phyloP scores from a whole-genome alignment of 2,329 filamentous ascomycete genomes.

The Colletotrichum horii region DNA sequence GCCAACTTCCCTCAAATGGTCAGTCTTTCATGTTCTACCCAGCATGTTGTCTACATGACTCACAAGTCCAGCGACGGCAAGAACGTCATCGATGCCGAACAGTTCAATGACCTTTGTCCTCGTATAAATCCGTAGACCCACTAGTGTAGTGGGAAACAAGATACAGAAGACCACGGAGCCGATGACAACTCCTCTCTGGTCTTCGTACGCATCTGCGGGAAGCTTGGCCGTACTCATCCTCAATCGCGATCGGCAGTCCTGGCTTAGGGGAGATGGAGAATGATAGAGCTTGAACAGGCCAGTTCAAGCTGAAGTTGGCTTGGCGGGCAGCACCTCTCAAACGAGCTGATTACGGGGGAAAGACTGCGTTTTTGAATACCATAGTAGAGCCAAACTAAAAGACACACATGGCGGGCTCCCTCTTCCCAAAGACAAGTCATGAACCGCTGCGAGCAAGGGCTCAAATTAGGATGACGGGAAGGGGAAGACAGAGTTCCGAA shows the following conservation, averaged over 20 bases:
- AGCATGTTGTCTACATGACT: neutral
- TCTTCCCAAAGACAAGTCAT: neutral
- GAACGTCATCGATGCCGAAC: slow-evolving; percentile 30
- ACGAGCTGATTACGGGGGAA: neutral
- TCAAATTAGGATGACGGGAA: neutral
- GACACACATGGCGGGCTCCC: neutral
- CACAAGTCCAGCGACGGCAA: slow-evolving; percentile 29
- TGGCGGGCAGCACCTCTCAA: neutral
- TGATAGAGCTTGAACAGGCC: neutral
- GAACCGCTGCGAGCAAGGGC: neutral
- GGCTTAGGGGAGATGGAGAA: neutral
- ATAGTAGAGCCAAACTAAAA: neutral
- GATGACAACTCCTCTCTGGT: slow-evolving; percentile 18
- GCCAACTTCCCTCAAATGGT: neutral
- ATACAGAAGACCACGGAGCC: slow-evolving; percentile 24
- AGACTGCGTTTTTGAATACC: neutral
- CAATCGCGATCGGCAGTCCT: neutral
- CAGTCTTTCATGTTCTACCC: neutral
- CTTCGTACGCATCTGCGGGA: neutral
- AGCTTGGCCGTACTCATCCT: neutral
- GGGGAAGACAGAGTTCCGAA: neutral
- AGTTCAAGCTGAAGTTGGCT: neutral
- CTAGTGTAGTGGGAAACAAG: slow-evolving; percentile 19
- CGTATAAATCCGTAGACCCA: slow-evolving; percentile 28
- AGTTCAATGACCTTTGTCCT: slow-evolving; percentile 27